Evolutionary conservation across 2,329 filamentous ascomycete genomes (phyloP), one percentile per base, ranked within the genome.

Genomic region (Ophiostoma tasmaniense): DNA sequence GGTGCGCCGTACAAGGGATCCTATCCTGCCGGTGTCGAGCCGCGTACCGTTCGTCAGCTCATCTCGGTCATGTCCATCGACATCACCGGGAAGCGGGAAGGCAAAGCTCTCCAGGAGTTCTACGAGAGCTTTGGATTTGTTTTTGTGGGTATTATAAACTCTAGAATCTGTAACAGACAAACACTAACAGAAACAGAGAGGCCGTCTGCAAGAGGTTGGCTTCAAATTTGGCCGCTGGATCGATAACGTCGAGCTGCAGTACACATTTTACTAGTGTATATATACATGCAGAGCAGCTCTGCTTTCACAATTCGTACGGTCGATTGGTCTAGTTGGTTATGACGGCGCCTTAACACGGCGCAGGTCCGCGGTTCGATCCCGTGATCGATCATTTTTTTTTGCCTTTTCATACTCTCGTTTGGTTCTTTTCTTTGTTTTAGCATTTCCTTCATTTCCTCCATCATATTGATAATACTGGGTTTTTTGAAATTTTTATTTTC

Each of bases 291-390:
- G 13, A 35, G 20, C 2, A 11, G n/a, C 17, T 8, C 4, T 8
- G 1, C 1, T 20, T 13, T 17, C 13, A 61, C 8, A 37, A 39
- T 6, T 39, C 37, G 45, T 7, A 25, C 8, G 64, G 64, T 65
- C 64, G 64, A 65, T 42, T 65, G 64, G 64, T 65, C 64, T 65
- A 65, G 64, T 65, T 65, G 64, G 64, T 65, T 65, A 65, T 65
- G 64, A 65, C 64, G 64, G 37, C 35, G 64, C 64, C 64, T 65
- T 65, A 65, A 65, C 64, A 65, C 64, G 64, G 64, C 64, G 35
- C 37, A 65, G 64, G 64, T 65, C 64, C 64, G 11, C 64, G 64
- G 64, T 65, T 65, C 64, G 37, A 65, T 65, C 64, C 64, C 64
- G 64, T 65, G 64, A 42, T 65, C 64, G 64, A 65, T 65, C 64